These are phyloP conservation scores for Colletotrichum karsti DNA, from an alignment of 2,329 filamentous ascomycete species.

Conservation along the genomic window DNA sequence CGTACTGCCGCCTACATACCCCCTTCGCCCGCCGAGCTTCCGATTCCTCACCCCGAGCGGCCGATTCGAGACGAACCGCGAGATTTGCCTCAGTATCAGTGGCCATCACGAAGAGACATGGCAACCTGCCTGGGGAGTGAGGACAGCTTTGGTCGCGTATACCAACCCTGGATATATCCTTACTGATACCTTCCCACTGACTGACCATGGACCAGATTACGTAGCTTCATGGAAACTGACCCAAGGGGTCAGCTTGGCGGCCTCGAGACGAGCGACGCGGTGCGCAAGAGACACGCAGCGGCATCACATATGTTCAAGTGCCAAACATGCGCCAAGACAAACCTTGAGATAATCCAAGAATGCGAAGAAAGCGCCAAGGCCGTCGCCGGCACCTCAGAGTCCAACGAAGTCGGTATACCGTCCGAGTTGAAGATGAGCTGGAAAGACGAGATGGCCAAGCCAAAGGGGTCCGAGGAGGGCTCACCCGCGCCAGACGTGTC, in stretches of 20 bases:
- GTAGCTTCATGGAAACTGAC: constrained; percentile 94
- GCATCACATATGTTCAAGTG: constrained; percentile 76
- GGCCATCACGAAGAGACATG: constrained; percentile 98
- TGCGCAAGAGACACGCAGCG: constrained; percentile 74
- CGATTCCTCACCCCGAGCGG: constrained; percentile 93
- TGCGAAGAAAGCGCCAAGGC: constrained; percentile 66
- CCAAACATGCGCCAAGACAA: constrained; percentile 73
- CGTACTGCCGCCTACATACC: constrained; percentile 87
- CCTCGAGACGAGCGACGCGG: constrained; percentile 76
- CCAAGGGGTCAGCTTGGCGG: constrained; percentile 90
- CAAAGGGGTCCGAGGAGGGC: constrained; percentile 15
- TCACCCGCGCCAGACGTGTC: background rate
- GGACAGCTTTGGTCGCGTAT: constrained; percentile 80
- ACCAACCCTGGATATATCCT: constrained; percentile 4
- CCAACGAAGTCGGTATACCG: constrained; percentile 59
- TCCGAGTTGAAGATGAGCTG: constrained; percentile 72
- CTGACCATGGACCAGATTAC: constrained; percentile 54
- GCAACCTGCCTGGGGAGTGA: constrained; percentile 97
- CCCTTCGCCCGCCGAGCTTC: constrained; percentile 92
- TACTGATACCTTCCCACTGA: background rate
- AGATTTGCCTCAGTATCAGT: constrained; percentile 94
- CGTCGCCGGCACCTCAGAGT: constrained; percentile 35
- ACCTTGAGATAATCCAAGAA: constrained; percentile 78
- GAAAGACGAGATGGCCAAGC: constrained; percentile 72
- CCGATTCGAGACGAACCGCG: constrained; percentile 93